These are phyloP conservation scores for Candida germanica DNA, from an alignment of 805 yeast species.

Conservation along the genomic window DNA sequence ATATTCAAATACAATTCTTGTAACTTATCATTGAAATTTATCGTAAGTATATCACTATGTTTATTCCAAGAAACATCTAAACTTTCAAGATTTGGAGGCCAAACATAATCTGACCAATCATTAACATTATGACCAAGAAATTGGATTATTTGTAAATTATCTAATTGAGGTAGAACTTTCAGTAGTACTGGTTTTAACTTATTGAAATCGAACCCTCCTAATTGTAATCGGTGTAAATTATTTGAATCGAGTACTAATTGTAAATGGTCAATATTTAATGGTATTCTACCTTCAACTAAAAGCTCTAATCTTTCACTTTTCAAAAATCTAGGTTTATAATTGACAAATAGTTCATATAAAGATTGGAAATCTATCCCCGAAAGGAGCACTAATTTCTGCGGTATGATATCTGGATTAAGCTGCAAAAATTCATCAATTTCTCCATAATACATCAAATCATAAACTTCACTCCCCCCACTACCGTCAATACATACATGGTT, in stretches of 20 bases:
- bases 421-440: slow-evolving; percentile 32
- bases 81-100: slow-evolving; percentile 26
- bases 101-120: slow-evolving; percentile 24
- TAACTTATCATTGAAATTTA: slow-evolving; percentile 21
- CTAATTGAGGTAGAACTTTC: slow-evolving; percentile 10
- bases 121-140: slow-evolving; percentile 30
- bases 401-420: slow-evolving; percentile 26
- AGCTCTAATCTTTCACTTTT: slow-evolving; percentile 22
- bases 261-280: slow-evolving; percentile 15
- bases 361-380: slow-evolving; percentile 32
- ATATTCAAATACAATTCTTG: slow-evolving; percentile 30
- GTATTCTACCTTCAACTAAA: slow-evolving; percentile 24
- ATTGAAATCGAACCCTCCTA: slow-evolving; percentile 21
- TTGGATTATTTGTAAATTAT: slow-evolving; percentile 23
- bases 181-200: slow-evolving; percentile 6
- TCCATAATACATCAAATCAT: slow-evolving; percentile 22
- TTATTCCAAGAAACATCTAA: slow-evolving; percentile 38
- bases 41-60: slow-evolving; percentile 19
- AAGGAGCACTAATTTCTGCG: slow-evolving; percentile 23
- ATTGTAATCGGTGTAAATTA: slow-evolving; percentile 29
- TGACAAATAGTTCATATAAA: slow-evolving; percentile 20
- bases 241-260: slow-evolving; percentile 19
- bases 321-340: slow-evolving; percentile 17
- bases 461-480: slow-evolving; percentile 5
- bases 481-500: slow-evolving; percentile 10